A percentile compares a stretch with the other conserved stretches of the same genome.
Conservation (phyloP, 257 asterid species). For the Solanum chilense region DNA sequence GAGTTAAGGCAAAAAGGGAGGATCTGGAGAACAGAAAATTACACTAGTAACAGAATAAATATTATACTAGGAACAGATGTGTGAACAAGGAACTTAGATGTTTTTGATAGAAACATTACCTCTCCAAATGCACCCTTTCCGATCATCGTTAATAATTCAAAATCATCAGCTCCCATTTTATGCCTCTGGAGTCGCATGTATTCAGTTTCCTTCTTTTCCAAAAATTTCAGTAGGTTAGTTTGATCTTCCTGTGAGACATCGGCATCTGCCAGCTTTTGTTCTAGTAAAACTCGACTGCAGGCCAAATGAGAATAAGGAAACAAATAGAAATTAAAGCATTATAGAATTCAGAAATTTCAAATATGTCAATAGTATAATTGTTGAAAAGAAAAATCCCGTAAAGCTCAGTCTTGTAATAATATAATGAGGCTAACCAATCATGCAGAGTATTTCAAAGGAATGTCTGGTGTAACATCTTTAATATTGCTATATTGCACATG, state of each 20-base stretch:
- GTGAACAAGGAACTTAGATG: neutral
- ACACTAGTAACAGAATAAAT: neutral
- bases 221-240: slow-evolving; percentile 64
- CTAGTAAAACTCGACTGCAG: slow-evolving; percentile 75
- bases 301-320: slow-evolving; percentile 6
- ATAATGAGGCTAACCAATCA: neutral
- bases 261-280: slow-evolving; percentile 92
- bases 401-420: neutral
- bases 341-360: neutral
- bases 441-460: neutral
- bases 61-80: neutral
- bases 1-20: neutral
- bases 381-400: neutral
- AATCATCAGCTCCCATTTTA: slow-evolving; percentile 91
- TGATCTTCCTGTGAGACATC: slow-evolving; percentile 98
- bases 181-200: slow-evolving; percentile 97
- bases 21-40: neutral
- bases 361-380: neutral
- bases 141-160: slow-evolving; percentile 88
- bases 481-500: neutral
- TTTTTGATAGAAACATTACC: slow-evolving; percentile 28
- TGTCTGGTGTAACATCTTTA: neutral
- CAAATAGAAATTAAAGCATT: neutral
- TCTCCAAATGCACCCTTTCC: slow-evolving; percentile 99
- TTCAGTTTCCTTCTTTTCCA: slow-evolving; percentile 96